Conservation (phyloP, 768 basidiomycete species). For the Suillus cothurnatus region DNA sequence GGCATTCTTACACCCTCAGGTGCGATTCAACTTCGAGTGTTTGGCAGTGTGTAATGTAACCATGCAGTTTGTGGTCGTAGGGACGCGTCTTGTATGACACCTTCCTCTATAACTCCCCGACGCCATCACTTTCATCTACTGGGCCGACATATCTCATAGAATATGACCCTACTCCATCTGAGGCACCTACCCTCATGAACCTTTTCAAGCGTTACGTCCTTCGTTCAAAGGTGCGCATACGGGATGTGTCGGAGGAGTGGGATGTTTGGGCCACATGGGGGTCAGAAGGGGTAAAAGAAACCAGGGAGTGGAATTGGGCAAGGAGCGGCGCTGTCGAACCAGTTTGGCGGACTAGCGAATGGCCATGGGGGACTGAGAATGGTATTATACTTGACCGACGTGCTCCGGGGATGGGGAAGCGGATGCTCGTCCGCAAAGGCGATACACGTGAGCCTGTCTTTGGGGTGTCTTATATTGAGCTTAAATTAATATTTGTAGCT, state of each 20-base stretch:
- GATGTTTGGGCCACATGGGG: conserved; percentile 87
- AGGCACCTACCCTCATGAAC: conserved; percentile 61
- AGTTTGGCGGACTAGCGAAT: conserved; percentile 55
- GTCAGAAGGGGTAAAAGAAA: conserved; percentile 42
- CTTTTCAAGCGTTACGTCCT: conserved; percentile 84
- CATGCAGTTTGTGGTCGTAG: conserved; percentile 39
- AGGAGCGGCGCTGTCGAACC: conserved; percentile 80
- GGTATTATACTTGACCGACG: conserved; percentile 61
- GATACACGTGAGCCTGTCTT: conserved; percentile 64
- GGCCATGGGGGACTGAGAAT: conserved; percentile 66
- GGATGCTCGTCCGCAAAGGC: conserved; percentile 71
- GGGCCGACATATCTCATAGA: conserved; percentile 67
- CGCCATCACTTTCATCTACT: conserved; percentile 33
- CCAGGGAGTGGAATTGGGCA: conserved; percentile 53
- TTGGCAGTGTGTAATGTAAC: conserved; percentile 8
- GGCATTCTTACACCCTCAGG: conserved; percentile 80
- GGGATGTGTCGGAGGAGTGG: conserved; percentile 76
- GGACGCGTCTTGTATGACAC: conserved; percentile 89
- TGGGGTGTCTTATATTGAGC: background rate
- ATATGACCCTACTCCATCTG: conserved; percentile 63
- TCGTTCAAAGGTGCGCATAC: conserved; percentile 85
- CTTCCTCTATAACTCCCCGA: conserved; percentile 72
- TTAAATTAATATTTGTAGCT: conserved; percentile 38
- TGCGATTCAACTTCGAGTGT: conserved; percentile 32
- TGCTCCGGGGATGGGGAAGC: conserved; percentile 76